Percentiles rank a stretch among this genome's conserved stretches.
phyloP scores from a whole-genome alignment of 2,329 filamentous ascomycete genomes.

The Ophiostoma australiae region DNA sequence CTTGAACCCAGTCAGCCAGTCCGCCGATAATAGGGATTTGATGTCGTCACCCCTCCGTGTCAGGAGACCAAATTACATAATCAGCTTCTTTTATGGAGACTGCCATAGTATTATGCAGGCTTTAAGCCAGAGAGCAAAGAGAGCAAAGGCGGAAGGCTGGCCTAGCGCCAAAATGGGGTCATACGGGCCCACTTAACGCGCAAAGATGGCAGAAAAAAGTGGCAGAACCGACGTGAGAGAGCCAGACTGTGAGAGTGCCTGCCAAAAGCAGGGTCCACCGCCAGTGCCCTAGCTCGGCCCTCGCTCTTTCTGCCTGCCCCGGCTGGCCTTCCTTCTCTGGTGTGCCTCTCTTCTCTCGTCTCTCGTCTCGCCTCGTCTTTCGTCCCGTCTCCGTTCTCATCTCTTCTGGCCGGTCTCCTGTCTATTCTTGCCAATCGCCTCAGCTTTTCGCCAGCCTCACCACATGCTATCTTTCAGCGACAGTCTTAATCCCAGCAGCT shows the following conservation, averaged over 20 bases:
- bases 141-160: slow-evolving; percentile 14
- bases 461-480: not conserved
- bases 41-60: slow-evolving; percentile 5
- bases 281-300: slow-evolving; percentile 5
- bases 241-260: not conserved
- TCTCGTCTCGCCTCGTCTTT: not conserved
- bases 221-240: not conserved
- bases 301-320: not conserved
- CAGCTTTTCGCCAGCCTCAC: not conserved
- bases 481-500: not conserved
- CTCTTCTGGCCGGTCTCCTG: not conserved
- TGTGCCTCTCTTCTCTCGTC: not conserved
- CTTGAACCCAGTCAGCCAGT: not conserved
- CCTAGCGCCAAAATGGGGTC: slow-evolving; percentile 4
- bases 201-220: slow-evolving; percentile 7
- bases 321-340: not conserved
- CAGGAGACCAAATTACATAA: slow-evolving; percentile 1
- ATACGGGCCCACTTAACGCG: slow-evolving; percentile 11
- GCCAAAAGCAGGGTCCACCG: not conserved
- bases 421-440: not conserved
- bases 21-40: not conserved
- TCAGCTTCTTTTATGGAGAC: not conserved
- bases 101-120: not conserved
- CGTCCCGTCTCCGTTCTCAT: not conserved
- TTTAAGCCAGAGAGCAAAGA: not conserved